phyloP scores from a whole-genome alignment of 805 yeast genomes.

The Sporopachydermia quercuum region DNA sequence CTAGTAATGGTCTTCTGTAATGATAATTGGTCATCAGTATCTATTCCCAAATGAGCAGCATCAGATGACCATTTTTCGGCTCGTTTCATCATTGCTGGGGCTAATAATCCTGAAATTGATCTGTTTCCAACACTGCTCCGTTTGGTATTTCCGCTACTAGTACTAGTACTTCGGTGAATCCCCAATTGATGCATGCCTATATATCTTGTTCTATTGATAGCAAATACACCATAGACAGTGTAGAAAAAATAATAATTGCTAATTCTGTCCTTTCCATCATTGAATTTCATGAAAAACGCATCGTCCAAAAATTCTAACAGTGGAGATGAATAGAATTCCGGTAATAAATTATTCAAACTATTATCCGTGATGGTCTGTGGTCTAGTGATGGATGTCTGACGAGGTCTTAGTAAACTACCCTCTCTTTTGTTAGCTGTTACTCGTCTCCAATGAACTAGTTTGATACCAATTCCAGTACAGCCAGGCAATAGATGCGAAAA shows the following conservation, averaged over 20 bases:
- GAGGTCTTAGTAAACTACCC: not conserved
- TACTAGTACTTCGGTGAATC: not conserved
- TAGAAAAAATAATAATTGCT: not conserved
- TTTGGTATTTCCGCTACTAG: not conserved
- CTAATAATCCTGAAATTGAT: not conserved
- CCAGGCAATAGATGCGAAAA: not conserved
- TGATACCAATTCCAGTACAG: not conserved
- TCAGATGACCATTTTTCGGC: not conserved
- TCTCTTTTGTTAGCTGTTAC: not conserved
- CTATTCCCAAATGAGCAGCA: not conserved
- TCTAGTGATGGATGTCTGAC: too few relatives aligned
- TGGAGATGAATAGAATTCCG: not conserved
- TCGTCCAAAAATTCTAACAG: not conserved
- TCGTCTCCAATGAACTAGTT: conserved; percentile 1
- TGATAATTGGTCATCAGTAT: not conserved
- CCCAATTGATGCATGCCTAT: not conserved
- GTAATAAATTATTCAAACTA: not conserved
- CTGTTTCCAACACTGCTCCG: not conserved
- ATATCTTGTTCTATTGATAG: not conserved
- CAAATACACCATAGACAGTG: not conserved
- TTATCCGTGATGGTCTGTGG: not conserved
- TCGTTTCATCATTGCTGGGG: not conserved
- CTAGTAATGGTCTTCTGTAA: not conserved
- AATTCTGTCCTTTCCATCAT: not conserved
- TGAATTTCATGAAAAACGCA: not conserved